phyloP scores from a whole-genome alignment of 2,329 filamentous ascomycete species.

The Periconia digitata region DNA sequence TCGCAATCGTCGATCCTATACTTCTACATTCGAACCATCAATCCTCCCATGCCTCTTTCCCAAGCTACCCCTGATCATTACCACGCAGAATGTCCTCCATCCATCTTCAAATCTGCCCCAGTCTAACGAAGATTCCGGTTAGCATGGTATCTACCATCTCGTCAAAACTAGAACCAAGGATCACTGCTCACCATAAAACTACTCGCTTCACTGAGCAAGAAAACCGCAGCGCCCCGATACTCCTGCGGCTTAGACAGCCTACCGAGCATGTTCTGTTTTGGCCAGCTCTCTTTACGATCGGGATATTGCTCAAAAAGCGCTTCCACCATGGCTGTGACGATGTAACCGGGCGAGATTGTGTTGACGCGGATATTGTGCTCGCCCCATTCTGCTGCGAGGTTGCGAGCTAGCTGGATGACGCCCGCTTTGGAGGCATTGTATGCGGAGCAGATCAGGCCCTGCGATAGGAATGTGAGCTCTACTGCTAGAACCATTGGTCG shows the following conservation, averaged over 20 bases:
- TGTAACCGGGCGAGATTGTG: conserved; percentile 78
- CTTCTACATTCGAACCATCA: not conserved
- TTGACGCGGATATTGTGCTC: conserved; percentile 74
- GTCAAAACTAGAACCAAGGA: not conserved
- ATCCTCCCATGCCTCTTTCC: not conserved
- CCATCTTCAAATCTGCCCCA: conserved; percentile 41
- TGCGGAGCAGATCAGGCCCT: conserved; percentile 66
- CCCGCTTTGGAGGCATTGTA: conserved; percentile 79
- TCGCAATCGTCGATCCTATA: not conserved
- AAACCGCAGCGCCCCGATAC: conserved; percentile 43
- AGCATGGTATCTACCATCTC: too few species aligned
- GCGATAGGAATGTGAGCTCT: conserved; percentile 19
- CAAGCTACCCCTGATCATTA: conserved; percentile 13
- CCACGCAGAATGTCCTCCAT: conserved; percentile 44
- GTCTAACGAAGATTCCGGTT: conserved; percentile 21
- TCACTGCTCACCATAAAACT: conserved; percentile 40
- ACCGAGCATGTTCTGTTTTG: conserved; percentile 80
- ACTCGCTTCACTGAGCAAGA: conserved; percentile 44
- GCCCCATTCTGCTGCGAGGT: conserved; percentile 74
- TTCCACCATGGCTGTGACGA: conserved; percentile 81
- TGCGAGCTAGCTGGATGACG: conserved; percentile 70
- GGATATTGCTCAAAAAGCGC: conserved; percentile 75
- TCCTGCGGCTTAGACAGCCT: conserved; percentile 38
- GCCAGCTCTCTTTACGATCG: conserved; percentile 68
- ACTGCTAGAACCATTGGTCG: not conserved